phyloP scores from a whole-genome alignment of 768 basidiomycete species.

The Austroboletus eburneus region DNA sequence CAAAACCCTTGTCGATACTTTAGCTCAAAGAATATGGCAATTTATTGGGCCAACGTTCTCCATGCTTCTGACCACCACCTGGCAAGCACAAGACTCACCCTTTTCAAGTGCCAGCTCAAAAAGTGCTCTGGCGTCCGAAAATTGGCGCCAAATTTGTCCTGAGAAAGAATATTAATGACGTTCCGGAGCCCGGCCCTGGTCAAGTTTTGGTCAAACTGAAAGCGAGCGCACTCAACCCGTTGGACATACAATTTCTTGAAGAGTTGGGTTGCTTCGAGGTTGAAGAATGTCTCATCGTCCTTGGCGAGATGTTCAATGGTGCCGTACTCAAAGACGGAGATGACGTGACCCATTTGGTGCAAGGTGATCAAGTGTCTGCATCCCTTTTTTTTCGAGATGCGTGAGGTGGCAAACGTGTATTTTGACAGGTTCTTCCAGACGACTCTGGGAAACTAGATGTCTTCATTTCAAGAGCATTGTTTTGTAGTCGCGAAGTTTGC shows the following conservation, averaged over 20 bases:
- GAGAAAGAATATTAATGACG: conserved; percentile 5
- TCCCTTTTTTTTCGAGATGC: not conserved
- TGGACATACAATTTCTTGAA: conserved; percentile 25
- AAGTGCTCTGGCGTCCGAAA: conserved; percentile 12
- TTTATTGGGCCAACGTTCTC: no score
- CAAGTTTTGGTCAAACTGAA: conserved; percentile 40
- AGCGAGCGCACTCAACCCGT: conserved; percentile 41
- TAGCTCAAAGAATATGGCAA: no score
- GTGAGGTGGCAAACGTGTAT: not conserved
- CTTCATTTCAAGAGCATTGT: conserved; percentile 24
- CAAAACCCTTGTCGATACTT: no score
- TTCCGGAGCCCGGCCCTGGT: conserved; percentile 36
- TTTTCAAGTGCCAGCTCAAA: no score
- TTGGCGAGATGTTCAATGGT: conserved; percentile 37
- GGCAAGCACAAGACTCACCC: no score
- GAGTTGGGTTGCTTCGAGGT: conserved; percentile 10
- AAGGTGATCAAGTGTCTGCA: conserved; percentile 30
- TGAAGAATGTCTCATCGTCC: conserved; percentile 31
- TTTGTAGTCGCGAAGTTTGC: conserved; percentile 11
- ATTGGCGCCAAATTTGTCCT: conserved; percentile 6
- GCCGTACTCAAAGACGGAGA: conserved; percentile 34
- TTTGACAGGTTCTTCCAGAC: conserved; percentile 7
- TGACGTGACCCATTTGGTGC: conserved; percentile 28
- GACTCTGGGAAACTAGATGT: conserved; percentile 1
- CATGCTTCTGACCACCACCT: no score